These are phyloP conservation scores for Mangifera indica DNA, from an alignment of 345 rosid species.

Conservation along the genomic window DNA sequence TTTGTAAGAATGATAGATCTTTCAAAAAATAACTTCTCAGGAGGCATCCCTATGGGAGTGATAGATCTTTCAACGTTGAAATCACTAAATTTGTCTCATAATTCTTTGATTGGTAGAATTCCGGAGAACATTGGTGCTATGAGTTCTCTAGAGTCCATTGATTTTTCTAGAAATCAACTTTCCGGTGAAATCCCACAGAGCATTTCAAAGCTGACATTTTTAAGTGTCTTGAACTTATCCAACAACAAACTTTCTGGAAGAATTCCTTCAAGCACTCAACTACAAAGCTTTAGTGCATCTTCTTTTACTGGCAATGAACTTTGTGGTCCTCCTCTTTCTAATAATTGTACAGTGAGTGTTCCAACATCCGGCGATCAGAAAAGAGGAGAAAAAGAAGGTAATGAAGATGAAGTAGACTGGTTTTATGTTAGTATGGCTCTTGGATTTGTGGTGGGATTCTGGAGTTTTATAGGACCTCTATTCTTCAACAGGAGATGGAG, in stretches of 20 bases:
- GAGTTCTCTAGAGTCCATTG: neutral
- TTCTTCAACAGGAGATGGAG: neutral
- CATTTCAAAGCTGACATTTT: neutral
- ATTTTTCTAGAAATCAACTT: neutral
- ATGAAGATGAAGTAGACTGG: too few relatives aligned
- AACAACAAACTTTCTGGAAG: neutral
- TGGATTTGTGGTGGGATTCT: constrained; percentile 3
- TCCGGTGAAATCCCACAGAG: neutral
- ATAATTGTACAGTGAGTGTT: neutral
- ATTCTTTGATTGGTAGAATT: neutral
- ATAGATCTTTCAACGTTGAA: neutral
- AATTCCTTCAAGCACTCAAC: constrained; percentile 8
- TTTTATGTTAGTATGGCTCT: neutral
- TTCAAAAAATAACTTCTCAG: neutral
- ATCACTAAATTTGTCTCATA: neutral
- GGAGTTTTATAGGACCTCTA: neutral
- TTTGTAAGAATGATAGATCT: neutral
- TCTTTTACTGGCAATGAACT: constrained; percentile 1
- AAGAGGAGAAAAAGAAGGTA: neutral
- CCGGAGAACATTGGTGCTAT: neutral
- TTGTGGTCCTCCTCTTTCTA: constrained; percentile 3
- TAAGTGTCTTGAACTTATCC: neutral
- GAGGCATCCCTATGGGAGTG: constrained; percentile 10
- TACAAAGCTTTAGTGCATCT: neutral
- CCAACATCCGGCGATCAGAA: neutral